These are phyloP conservation scores for Ramaria sp. DNA, from an alignment of 768 basidiomycete species.

Conservation along the genomic window DNA sequence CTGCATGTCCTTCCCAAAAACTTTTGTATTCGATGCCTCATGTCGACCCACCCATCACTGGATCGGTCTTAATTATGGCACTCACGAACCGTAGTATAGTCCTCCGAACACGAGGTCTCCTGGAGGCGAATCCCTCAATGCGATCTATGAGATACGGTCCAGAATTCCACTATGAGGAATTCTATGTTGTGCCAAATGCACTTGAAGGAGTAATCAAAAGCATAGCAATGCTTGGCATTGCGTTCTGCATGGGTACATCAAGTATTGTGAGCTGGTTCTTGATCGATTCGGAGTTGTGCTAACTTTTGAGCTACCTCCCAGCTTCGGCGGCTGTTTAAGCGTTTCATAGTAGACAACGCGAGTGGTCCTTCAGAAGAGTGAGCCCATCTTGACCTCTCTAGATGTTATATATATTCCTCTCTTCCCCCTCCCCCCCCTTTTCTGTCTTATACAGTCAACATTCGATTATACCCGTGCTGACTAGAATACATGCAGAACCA, in stretches of 20 bases:
- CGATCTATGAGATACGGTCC: slow-evolving; percentile 43
- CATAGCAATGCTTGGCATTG: slow-evolving; percentile 1
- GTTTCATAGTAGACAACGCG: slow-evolving; percentile 40
- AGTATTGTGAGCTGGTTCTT: background rate
- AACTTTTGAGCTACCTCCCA: slow-evolving; percentile 16
- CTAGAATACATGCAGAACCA: slow-evolving; percentile 26
- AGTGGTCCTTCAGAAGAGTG: slow-evolving; percentile 58
- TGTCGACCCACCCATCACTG: slow-evolving; percentile 23
- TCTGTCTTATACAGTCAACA: too few species aligned
- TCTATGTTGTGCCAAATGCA: slow-evolving; percentile 18
- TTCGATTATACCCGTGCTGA: background rate
- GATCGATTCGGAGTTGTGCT: background rate
- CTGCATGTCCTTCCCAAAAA: slow-evolving; percentile 14
- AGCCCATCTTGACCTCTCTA: slow-evolving; percentile 16
- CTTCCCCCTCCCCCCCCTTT: background rate
- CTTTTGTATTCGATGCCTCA: slow-evolving; percentile 28
- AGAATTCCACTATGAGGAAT: slow-evolving; percentile 70
- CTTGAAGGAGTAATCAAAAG: slow-evolving; percentile 12
- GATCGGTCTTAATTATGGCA: slow-evolving; percentile 34
- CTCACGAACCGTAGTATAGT: slow-evolving; percentile 37
- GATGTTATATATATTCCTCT: too few species aligned
- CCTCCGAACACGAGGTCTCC: slow-evolving; percentile 44
- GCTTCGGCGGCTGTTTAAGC: slow-evolving; percentile 48
- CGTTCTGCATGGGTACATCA: background rate
- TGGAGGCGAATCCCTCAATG: background rate